These are phyloP conservation scores for Phaeosphaeriaceae sp. DNA, from an alignment of 2,329 filamentous ascomycete genomes.

Conservation along the genomic window DNA sequence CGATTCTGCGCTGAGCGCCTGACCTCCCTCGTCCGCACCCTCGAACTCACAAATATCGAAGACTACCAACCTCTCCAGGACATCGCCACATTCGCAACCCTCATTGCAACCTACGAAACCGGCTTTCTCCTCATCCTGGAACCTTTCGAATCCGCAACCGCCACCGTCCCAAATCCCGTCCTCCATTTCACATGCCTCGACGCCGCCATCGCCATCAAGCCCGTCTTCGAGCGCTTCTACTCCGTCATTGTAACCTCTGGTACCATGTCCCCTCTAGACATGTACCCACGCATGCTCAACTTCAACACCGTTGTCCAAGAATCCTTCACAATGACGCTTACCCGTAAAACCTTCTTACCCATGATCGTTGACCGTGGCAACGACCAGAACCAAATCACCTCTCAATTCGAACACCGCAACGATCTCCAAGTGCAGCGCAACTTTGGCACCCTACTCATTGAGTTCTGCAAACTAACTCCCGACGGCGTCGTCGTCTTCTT, in stretches of 20 bases:
- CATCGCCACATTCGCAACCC: slow-evolving; percentile 94
- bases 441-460: slow-evolving; percentile 90
- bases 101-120: slow-evolving; percentile 95
- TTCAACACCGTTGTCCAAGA: slow-evolving; percentile 94
- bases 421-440: slow-evolving; percentile 97
- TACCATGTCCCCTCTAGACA: slow-evolving; percentile 94
- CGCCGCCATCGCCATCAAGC: slow-evolving; percentile 96
- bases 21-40: slow-evolving; percentile 90
- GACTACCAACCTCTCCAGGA: slow-evolving; percentile 97
- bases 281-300: slow-evolving; percentile 98
- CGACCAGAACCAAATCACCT: slow-evolving; percentile 91
- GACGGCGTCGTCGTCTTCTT: slow-evolving; percentile 99
- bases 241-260: slow-evolving; percentile 99
- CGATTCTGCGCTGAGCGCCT: slow-evolving; percentile 94
- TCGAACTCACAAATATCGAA: slow-evolving; percentile 97
- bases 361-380: slow-evolving; percentile 97
- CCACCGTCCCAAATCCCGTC: slow-evolving; percentile 95
- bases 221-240: slow-evolving; percentile 95
- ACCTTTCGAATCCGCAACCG: slow-evolving; percentile 93
- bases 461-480: slow-evolving; percentile 94
- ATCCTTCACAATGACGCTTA: slow-evolving; percentile 96
- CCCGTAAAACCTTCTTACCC: slow-evolving; percentile 90
- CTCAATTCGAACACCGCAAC: slow-evolving; percentile 92
- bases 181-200: slow-evolving; percentile 96
- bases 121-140: slow-evolving; percentile 97